Percentiles rank a stretch among this genome's conserved stretches.
phyloP scores from a whole-genome alignment of 495 filamentous ascomycete genomes.

The Lasiosphaeriaceae sp. region DNA sequence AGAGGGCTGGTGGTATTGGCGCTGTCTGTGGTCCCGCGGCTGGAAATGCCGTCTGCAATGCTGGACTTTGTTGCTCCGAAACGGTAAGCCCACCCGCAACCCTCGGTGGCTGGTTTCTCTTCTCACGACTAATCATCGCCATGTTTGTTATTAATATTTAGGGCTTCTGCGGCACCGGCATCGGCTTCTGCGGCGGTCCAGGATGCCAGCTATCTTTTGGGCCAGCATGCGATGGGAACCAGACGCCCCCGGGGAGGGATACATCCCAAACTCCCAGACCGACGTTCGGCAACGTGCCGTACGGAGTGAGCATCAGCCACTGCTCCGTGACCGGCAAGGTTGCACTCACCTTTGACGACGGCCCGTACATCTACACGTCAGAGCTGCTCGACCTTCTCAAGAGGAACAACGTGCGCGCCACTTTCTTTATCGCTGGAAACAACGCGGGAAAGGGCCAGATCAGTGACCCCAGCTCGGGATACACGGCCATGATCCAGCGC shows the following conservation, averaged over 20 bases:
- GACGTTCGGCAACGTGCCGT: slow-evolving; percentile 45
- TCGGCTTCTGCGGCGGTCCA: slow-evolving; percentile 53
- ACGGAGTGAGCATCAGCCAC: slow-evolving; percentile 46
- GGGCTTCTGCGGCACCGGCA: slow-evolving; percentile 47
- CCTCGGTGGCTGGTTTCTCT: neutral
- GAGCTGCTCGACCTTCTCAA: slow-evolving; percentile 61
- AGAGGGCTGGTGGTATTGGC: neutral
- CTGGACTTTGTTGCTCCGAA: slow-evolving; percentile 18
- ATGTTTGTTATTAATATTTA: neutral
- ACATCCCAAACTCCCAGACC: slow-evolving; percentile 51
- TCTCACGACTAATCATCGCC: neutral
- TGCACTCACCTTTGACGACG: slow-evolving; percentile 71
- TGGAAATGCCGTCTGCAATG: slow-evolving; percentile 12
- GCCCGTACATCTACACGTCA: slow-evolving; percentile 59
- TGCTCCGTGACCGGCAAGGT: slow-evolving; percentile 53
- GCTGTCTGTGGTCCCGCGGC: slow-evolving; percentile 14
- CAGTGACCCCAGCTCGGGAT: slow-evolving; percentile 23
- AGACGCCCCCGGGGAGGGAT: slow-evolving; percentile 48
- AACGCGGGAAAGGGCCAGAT: slow-evolving; percentile 48
- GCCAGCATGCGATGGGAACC: slow-evolving; percentile 54
- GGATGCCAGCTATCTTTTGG: slow-evolving; percentile 55
- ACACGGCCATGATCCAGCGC: slow-evolving; percentile 32
- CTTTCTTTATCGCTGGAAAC: slow-evolving; percentile 59
- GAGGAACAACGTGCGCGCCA: slow-evolving; percentile 54
- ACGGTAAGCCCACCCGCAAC: neutral